These are phyloP conservation scores for Aspergillus jensenii DNA, from an alignment of 2,329 filamentous ascomycete species.

Conservation along the genomic window DNA sequence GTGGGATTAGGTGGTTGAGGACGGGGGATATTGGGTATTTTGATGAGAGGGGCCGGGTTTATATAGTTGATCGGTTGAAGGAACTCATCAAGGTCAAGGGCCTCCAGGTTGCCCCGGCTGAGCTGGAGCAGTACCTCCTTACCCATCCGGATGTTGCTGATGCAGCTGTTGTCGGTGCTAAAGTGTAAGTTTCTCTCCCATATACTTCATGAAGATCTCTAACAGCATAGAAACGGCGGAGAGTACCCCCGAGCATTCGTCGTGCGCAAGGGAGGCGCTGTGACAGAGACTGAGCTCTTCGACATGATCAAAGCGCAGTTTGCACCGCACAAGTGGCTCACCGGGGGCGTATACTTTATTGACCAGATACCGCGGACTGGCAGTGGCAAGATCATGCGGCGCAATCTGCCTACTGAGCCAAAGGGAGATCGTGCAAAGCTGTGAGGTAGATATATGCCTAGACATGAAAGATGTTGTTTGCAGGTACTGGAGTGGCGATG, in stretches of 20 bases:
- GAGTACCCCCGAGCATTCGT: conserved; percentile 13
- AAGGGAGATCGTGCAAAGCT: too few species aligned
- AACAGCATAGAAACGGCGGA: background rate
- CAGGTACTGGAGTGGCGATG: too few species aligned
- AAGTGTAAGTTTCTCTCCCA: background rate
- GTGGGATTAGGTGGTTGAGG: conserved; percentile 3
- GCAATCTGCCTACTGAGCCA: background rate
- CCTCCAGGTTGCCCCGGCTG: conserved; percentile 8
- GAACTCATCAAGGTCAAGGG: conserved; percentile 15
- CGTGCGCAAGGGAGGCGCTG: conserved; percentile 1
- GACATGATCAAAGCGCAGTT: conserved; percentile 7
- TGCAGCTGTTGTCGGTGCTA: conserved; percentile 7
- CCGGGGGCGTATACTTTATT: conserved; percentile 7
- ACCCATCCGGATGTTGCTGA: conserved; percentile 8
- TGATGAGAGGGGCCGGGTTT: conserved; percentile 4
- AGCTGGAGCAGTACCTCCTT: conserved; percentile 7
- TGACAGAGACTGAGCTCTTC: background rate
- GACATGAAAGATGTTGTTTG: too few species aligned
- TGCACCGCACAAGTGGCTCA: conserved; percentile 12
- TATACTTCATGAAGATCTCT: background rate
- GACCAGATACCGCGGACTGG: conserved; percentile 9
- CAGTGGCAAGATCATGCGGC: conserved; percentile 12
- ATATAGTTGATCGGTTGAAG: conserved; percentile 11
- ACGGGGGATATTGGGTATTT: conserved; percentile 13
- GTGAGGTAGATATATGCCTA: too few species aligned